Base-by-base conservation (phyloP, 345 rosid genomes). In the Iberis pinnata region DNA sequence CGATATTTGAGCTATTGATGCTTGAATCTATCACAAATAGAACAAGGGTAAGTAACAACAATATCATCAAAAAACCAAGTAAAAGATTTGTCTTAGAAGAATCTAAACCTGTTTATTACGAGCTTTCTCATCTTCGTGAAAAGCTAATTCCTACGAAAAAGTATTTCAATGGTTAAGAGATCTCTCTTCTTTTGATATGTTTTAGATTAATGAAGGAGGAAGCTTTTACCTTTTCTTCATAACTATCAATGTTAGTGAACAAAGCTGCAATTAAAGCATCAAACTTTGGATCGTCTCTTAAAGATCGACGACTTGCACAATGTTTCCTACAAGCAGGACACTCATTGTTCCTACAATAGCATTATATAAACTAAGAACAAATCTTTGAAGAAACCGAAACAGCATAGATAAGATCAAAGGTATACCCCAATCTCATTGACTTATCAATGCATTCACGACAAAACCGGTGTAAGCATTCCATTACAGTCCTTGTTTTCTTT, bases 21-120 rank as follows among this genome's bases (percentile, higher is more conserved):
- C 96, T 83, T 90, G 98, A 70, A 90, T 90, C 98, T 90, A 73
- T n/a, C 56, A 72, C 43, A 63, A 64, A 50, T 55, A 63, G 18
- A 55, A 41, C 43, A n/a, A 18, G 25, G n/a, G n/a, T n/a, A n/a
- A n/a, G n/a, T n/a, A n/a, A n/a, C n/a, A n/a, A n/a, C n/a, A n/a
- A n/a, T n/a, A n/a, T n/a, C n/a, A n/a, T n/a, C 1, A 1, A 41
- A 9, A 22, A 17, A 17, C 50, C n/a, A n/a, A n/a, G n/a, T n/a
- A n/a, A n/a, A n/a, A n/a, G n/a, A n/a, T n/a, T n/a, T n/a, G n/a
- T n/a, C n/a, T n/a, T n/a, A n/a, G n/a, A n/a, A n/a, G n/a, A n/a
- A n/a, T n/a, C n/a, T n/a, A n/a, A n/a, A 87, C 98, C 98, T 82
- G 89, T 70, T 84, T 84, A 68, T 90, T 90, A 59, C 90, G 88